A percentile compares a stretch with the other conserved stretches of the same genome.
phyloP scores from a whole-genome alignment of 1,284 basidiomycete species.

The Cryptococcus sp. region DNA sequence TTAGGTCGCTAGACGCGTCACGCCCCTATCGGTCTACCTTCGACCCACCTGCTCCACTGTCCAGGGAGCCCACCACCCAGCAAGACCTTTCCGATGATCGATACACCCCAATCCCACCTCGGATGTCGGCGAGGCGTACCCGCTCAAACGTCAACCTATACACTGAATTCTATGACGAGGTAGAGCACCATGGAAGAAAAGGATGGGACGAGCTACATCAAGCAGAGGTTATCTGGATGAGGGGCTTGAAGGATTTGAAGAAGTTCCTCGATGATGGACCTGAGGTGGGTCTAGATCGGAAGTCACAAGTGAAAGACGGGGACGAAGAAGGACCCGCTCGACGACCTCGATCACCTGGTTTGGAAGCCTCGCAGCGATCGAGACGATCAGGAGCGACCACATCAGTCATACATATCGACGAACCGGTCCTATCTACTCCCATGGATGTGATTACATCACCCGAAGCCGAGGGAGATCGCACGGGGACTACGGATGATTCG shows the following conservation, averaged over 20 bases:
- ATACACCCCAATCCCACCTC: background rate
- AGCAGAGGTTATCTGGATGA: constrained; percentile 18
- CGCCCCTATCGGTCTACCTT: background rate
- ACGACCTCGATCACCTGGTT: no score
- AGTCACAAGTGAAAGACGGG: no score
- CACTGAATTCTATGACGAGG: constrained; percentile 7
- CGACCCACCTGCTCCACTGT: background rate
- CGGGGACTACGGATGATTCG: background rate
- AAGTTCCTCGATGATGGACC: background rate
- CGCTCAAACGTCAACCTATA: background rate
- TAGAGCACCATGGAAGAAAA: constrained; percentile 9
- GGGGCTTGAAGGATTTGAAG: constrained; percentile 7
- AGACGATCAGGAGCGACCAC: background rate
- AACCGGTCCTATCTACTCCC: background rate
- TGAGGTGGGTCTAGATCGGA: background rate
- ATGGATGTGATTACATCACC: background rate
- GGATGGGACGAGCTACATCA: constrained; percentile 14
- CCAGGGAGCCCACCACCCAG: background rate
- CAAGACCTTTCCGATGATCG: background rate
- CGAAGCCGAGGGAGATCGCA: background rate
- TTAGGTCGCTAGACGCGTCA: no score
- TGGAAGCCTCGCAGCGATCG: background rate
- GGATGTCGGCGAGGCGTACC: background rate
- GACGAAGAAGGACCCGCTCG: no score
- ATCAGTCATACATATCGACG: background rate